phyloP scores from a whole-genome alignment of 768 basidiomycete species.

The Amanita jacksonii region DNA sequence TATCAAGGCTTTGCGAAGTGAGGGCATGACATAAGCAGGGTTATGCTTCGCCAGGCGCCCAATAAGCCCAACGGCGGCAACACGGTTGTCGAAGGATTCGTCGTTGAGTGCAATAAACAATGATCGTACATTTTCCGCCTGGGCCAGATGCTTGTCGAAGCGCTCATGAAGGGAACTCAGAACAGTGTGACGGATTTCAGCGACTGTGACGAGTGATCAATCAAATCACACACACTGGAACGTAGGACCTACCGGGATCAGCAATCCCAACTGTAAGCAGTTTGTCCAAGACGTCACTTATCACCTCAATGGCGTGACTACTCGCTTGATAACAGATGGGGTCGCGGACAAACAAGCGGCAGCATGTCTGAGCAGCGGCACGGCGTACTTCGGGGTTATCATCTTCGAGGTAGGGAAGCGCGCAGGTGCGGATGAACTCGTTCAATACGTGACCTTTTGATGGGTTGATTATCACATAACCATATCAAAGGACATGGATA shows the following conservation, averaged over 20 bases:
- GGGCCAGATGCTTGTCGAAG: slow-evolving; percentile 94
- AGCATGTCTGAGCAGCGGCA: slow-evolving; percentile 88
- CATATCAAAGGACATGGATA: neutral
- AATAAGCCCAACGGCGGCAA: slow-evolving; percentile 84
- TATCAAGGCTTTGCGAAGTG: slow-evolving; percentile 88
- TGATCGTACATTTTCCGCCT: slow-evolving; percentile 96
- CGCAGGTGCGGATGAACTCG: slow-evolving; percentile 89
- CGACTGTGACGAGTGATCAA: slow-evolving; percentile 34
- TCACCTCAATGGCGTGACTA: slow-evolving; percentile 92
- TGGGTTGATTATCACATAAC: slow-evolving; percentile 1
- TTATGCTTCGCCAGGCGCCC: slow-evolving; percentile 92
- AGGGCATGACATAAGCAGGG: slow-evolving; percentile 98
- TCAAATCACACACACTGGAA: slow-evolving; percentile 1
- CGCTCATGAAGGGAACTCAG: slow-evolving; percentile 81
- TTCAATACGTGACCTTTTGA: slow-evolving; percentile 84
- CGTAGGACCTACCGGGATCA: slow-evolving; percentile 66
- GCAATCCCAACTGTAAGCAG: slow-evolving; percentile 91
- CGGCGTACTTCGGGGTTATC: slow-evolving; percentile 82
- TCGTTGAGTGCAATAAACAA: slow-evolving; percentile 97
- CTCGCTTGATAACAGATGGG: slow-evolving; percentile 95
- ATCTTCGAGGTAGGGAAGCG: slow-evolving; percentile 89
- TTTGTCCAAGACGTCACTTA: slow-evolving; percentile 97
- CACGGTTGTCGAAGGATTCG: slow-evolving; percentile 88
- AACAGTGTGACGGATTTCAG: slow-evolving; percentile 78
- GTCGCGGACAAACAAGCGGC: slow-evolving; percentile 84